phyloP scores from a whole-genome alignment of 257 asterid genomes.

The Solanum peruvianum region DNA sequence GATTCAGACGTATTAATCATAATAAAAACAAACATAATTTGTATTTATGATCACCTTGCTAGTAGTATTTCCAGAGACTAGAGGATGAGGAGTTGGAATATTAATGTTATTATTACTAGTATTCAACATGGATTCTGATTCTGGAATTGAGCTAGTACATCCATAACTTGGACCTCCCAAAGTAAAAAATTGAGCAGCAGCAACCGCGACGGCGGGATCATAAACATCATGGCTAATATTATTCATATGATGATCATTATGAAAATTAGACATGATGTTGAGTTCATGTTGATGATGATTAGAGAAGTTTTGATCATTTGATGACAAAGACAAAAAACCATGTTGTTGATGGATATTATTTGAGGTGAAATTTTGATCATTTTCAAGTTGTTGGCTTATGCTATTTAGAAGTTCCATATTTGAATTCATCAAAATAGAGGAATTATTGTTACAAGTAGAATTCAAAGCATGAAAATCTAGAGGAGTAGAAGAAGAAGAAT shows the following conservation, averaged over 20 bases:
- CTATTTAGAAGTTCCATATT: constrained; percentile 7
- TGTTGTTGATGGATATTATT: constrained; percentile 12
- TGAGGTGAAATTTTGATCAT: constrained; percentile 21
- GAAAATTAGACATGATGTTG: constrained; percentile 14
- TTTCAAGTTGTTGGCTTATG: not conserved
- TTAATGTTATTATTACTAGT: not conserved
- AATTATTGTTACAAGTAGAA: not conserved
- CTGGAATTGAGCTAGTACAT: not conserved
- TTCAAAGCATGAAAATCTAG: not conserved
- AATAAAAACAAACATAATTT: not conserved
- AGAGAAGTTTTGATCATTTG: constrained; percentile 14
- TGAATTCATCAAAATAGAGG: constrained; percentile 18
- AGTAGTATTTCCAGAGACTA: not conserved
- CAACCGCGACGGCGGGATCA: constrained; percentile 12
- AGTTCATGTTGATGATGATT: constrained; percentile 25
- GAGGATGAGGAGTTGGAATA: not conserved
- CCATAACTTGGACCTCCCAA: constrained; percentile 10
- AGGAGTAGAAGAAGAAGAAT: not conserved
- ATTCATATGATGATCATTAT: constrained; percentile 10
- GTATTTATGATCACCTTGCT: not conserved
- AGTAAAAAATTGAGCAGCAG: constrained; percentile 30
- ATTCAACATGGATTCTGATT: constrained; percentile 15
- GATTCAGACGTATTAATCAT: not conserved
- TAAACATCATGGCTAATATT: not conserved
- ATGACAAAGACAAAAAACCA: constrained; percentile 15